phyloP scores from a whole-genome alignment of 148 eudicot species.

The Cornus kousa region DNA sequence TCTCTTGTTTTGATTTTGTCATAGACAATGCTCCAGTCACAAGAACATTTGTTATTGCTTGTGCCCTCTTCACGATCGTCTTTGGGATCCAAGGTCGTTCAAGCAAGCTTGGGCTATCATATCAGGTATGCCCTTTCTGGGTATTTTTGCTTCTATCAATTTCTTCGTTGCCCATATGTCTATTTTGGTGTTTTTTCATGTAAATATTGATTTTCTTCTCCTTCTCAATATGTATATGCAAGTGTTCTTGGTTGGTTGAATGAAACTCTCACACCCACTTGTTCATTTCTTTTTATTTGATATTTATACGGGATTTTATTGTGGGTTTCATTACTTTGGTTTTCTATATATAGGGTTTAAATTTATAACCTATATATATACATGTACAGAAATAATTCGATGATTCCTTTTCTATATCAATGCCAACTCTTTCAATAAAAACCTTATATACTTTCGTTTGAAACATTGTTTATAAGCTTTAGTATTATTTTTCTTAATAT shows the following conservation, averaged over 20 bases:
- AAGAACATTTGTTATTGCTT: constrained; percentile 57
- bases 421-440: no score
- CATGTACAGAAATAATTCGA: no score
- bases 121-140: constrained; percentile 43
- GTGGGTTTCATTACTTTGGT: no score
- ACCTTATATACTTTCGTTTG: no score
- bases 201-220: constrained; percentile 2
- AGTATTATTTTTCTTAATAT: no score
- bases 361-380: no score
- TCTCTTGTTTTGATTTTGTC: neutral
- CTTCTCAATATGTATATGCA: neutral
- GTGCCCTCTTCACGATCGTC: constrained; percentile 65
- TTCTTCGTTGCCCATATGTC: neutral
- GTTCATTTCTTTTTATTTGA: no score
- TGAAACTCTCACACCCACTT: neutral
- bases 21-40: constrained; percentile 91
- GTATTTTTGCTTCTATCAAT: neutral
- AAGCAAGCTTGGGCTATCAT: constrained; percentile 66
- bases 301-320: no score
- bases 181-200: constrained; percentile 6
- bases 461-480: no score
- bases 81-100: constrained; percentile 84
- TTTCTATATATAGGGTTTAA: no score
- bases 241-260: neutral
- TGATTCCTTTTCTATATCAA: no score